A percentile compares a stretch with the other conserved stretches of the same genome.
Conservation (phyloP, 2,329 filamentous ascomycete genomes). For the Allantophomopsis cytisporea region DNA sequence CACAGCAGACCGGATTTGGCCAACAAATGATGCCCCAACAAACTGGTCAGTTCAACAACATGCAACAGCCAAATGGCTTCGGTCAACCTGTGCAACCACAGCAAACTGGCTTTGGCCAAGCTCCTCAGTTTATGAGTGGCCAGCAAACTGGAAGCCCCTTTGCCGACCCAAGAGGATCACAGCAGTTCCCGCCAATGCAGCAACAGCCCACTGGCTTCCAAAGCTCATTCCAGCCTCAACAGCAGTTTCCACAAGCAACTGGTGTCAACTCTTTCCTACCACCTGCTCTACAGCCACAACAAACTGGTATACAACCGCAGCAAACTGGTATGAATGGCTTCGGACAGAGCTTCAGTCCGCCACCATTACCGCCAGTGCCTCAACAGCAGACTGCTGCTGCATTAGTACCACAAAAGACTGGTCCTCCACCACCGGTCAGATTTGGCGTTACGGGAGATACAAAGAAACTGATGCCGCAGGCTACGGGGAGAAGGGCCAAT, state of each 20-base stretch:
- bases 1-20: conserved; percentile 52
- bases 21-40: conserved; percentile 26
- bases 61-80: conserved; percentile 10
- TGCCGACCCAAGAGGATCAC: conserved; percentile 36
- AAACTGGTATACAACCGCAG: conserved; percentile 32
- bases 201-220: conserved; percentile 33
- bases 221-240: conserved; percentile 25
- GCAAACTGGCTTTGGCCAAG: conserved; percentile 28
- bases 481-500: conserved; percentile 83
- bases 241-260: conserved; percentile 20
- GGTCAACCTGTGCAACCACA: conserved; percentile 21
- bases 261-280: conserved; percentile 45
- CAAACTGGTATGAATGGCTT: conserved; percentile 36
- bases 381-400: conserved; percentile 46
- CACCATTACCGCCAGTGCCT: conserved; percentile 33
- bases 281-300: conserved; percentile 44
- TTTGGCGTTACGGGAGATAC: conserved; percentile 66
- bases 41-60: conserved; percentile 22
- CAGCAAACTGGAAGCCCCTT: conserved; percentile 33
- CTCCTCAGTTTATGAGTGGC: conserved; percentile 35
- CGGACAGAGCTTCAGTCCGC: conserved; percentile 24
- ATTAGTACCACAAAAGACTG: conserved; percentile 66
- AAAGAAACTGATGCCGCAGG: conserved; percentile 71
- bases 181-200: conserved; percentile 34
- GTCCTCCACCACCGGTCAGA: conserved; percentile 73